Evolutionary conservation across 148 eudicot species (phyloP).

Genomic region (Camellia granthamiana): DNA sequence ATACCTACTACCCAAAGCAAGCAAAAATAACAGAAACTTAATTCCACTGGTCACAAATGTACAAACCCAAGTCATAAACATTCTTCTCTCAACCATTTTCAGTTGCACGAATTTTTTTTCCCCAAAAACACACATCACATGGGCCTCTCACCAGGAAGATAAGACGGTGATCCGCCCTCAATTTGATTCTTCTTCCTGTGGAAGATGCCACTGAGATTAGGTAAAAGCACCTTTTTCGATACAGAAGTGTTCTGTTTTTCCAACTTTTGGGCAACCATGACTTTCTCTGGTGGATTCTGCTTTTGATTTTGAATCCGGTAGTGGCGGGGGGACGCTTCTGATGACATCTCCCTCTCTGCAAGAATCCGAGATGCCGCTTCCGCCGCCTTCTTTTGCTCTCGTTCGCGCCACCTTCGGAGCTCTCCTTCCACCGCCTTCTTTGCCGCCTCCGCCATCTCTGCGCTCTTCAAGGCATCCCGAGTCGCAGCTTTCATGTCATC

Average conservation of each 20-base stretch:
- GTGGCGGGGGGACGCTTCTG: conserved; percentile 42
- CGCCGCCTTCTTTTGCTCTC: conserved; percentile 81
- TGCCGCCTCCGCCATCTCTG: conserved; percentile 79
- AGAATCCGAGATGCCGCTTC: conserved; percentile 69
- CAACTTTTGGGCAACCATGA: conserved; percentile 32
- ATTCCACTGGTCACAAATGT: conserved; percentile 15
- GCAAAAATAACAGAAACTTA: conserved; percentile 1
- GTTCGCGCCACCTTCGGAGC: conserved; percentile 74
- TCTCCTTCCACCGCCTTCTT: conserved; percentile 90
- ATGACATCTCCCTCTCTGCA: conserved; percentile 42
- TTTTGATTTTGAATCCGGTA: conserved; percentile 36
- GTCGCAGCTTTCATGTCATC: conserved; percentile 63
- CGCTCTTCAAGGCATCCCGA: conserved; percentile 63
- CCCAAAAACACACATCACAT: conserved; percentile 19
- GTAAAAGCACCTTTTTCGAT: conserved; percentile 54
- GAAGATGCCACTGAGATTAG: conserved; percentile 64
- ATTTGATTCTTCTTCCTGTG: conserved; percentile 64
- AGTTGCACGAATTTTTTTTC: background rate
- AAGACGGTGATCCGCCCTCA: conserved; percentile 65
- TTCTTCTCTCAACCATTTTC: conserved; percentile 8
- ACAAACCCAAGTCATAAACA: conserved; percentile 13
- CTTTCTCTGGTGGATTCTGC: conserved; percentile 34
- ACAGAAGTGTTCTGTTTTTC: conserved; percentile 46
- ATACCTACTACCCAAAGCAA: background rate
- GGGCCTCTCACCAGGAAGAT: conserved; percentile 55